Percentiles rank a stretch among this genome's conserved stretches.
Evolutionary conservation across 257 asterid species (phyloP).

Genomic region (Verbena officinalis): DNA sequence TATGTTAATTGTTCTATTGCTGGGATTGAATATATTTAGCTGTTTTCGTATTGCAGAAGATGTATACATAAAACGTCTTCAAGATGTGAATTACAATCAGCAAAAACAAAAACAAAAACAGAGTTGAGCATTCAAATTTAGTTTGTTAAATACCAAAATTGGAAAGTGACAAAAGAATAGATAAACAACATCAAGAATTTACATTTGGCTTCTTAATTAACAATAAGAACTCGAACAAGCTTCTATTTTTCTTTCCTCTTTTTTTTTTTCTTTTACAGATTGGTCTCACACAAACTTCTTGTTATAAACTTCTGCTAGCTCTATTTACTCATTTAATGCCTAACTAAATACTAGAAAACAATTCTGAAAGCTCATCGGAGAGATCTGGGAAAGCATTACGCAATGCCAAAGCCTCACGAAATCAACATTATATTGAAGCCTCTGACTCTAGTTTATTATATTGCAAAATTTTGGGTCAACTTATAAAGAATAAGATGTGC

Average conservation of each 20-base stretch:
- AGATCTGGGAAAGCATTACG: constrained; percentile 19
- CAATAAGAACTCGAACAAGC: constrained; percentile 16
- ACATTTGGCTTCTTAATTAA: constrained; percentile 9
- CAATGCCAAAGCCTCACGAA: constrained; percentile 9
- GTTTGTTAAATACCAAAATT: constrained; percentile 8
- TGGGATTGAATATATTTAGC: neutral
- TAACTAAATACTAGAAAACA: neutral
- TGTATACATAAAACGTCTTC: neutral
- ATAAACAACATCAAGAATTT: constrained; percentile 13
- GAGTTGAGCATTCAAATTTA: neutral
- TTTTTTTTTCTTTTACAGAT: neutral
- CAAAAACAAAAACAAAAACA: neutral
- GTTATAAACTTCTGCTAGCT: neutral
- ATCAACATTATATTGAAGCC: constrained; percentile 1
- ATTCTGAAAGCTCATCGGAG: neutral
- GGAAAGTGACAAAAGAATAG: neutral
- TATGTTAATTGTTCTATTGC: constrained; percentile 1
- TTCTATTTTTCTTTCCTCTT: too few species aligned
- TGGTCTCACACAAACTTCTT: constrained; percentile 13
- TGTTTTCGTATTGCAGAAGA: constrained; percentile 9
- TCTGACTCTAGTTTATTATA: constrained; percentile 24
- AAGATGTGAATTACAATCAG: neutral
- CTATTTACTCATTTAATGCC: neutral
- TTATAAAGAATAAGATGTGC: constrained; percentile 1
- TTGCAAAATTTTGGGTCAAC: constrained; percentile 27